Base-by-base conservation (phyloP, 176 grass and related monocot genomes). In the Raddia guianensis region DNA sequence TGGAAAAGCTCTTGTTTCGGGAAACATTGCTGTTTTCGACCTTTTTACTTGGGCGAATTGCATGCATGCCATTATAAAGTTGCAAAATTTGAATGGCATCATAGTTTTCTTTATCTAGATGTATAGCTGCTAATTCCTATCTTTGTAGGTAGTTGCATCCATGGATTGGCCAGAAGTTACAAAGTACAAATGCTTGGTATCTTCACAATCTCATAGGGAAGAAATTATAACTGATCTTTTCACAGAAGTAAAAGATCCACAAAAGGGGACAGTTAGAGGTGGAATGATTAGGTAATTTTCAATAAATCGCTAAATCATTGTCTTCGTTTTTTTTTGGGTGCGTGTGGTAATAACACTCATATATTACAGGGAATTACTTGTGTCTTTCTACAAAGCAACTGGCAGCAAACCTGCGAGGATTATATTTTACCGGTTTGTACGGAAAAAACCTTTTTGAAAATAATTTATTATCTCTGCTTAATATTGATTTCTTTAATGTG, bases 101-200 rank as follows among this genome's bases (percentile, higher is more conserved):
- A 58, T 58, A 37, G 5, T 47, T 21, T 50, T 56, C 56, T 64
- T 11, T 54, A 43, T 66, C 32, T 78, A 8, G 49, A 57, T 50
- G 32, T 45, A 46, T 66, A 33, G 18, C 12, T 79, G 51, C 40
- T 78, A 15, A 1, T 51, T 73, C 20, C 6, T 44, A 65, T 66
- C 16, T 16, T 71, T 2, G 18, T 53, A 98, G 95, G 90, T 98
- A 63, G 90, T 98, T 73, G 95, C 88, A 50, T 95, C 92, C 1
- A 94, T 93, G 73, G 92, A 95, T 89, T 95, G 95, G 95, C 92
- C 92, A n/a, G 66, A 82, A 83, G 88, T 90, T 43, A 86, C 92
- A 8, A 98, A 78, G 59, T 98, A 98, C 78, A 94, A 72, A 60
- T 93, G 92, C 46, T 85, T 95, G 49, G 81, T 98, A 19, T 93